phyloP scores from a whole-genome alignment of 169 alveolate species.

The Plasmodium gallinaceum region DNA sequence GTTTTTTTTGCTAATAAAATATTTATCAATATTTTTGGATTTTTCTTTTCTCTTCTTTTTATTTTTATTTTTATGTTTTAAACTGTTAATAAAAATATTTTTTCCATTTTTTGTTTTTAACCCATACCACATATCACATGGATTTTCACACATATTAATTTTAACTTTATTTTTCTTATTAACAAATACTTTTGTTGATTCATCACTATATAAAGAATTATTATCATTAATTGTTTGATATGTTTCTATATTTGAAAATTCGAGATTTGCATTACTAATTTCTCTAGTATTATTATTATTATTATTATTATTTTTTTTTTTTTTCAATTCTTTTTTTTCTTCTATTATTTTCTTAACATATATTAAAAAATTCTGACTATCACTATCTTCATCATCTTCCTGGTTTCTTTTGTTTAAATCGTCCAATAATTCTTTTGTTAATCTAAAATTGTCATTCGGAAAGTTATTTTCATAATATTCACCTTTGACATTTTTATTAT shows the following conservation, averaged over 20 bases:
- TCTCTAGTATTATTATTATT: slow-evolving; percentile 20
- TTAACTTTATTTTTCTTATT: slow-evolving; percentile 40
- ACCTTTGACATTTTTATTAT: slow-evolving; percentile 9
- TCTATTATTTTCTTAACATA: slow-evolving; percentile 65
- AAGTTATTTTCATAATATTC: slow-evolving; percentile 9
- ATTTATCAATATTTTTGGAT: slow-evolving; percentile 23
- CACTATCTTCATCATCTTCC: slow-evolving; percentile 13
- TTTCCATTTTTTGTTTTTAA: slow-evolving; percentile 83
- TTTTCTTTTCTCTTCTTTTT: slow-evolving; percentile 24
- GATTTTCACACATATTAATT: slow-evolving; percentile 86
- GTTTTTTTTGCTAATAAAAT: slow-evolving; percentile 40
- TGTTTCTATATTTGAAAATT: slow-evolving; percentile 19
- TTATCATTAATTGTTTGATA: slow-evolving; percentile 47
- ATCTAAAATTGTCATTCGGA: slow-evolving; percentile 19
- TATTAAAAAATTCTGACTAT: slow-evolving; percentile 47
- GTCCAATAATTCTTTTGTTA: slow-evolving; percentile 56
- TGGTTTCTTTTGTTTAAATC: slow-evolving; percentile 46
- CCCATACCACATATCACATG: slow-evolving; percentile 88
- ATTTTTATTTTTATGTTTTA: slow-evolving; percentile 24
- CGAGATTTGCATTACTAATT: slow-evolving; percentile 6
- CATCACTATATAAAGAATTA: slow-evolving; percentile 52
- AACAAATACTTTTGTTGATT: slow-evolving; percentile 55
- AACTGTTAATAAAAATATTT: slow-evolving; percentile 82
- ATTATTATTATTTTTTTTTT: slow-evolving; percentile 11
- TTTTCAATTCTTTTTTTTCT: slow-evolving; percentile 47